Evolutionary conservation across 257 asterid genomes (phyloP).

Genomic region (Nyctanthes arbortristis): DNA sequence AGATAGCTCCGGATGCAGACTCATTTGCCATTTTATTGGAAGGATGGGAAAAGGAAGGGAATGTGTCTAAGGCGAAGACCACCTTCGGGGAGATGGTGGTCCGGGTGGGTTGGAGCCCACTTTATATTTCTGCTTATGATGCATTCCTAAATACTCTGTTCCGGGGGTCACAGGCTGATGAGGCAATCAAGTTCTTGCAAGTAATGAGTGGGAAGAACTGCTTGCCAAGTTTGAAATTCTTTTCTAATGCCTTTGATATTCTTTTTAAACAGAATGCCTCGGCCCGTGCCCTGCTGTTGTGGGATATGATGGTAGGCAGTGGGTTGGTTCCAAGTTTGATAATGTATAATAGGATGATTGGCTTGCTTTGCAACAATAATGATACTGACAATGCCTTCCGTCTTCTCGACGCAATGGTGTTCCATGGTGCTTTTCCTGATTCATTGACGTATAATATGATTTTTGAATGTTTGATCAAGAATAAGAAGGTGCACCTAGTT

Average conservation of each 20-base stretch:
- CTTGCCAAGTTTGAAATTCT: conserved; percentile 75
- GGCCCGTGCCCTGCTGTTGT: conserved; percentile 47
- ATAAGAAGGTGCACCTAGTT: conserved; percentile 49
- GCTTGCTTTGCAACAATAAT: conserved; percentile 50
- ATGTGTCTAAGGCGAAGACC: conserved; percentile 51
- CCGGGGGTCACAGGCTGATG: conserved; percentile 48
- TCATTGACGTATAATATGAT: conserved; percentile 65
- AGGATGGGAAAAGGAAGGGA: conserved; percentile 81
- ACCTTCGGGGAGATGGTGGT: conserved; percentile 77
- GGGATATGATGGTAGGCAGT: conserved; percentile 62
- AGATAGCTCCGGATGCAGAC: conserved; percentile 62
- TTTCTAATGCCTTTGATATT: conserved; percentile 60
- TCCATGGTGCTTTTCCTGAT: conserved; percentile 74
- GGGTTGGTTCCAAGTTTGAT: conserved; percentile 54
- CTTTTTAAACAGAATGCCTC: conserved; percentile 58
- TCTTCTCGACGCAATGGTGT: conserved; percentile 65
- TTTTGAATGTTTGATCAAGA: conserved; percentile 61
- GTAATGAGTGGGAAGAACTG: conserved; percentile 68
- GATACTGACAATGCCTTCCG: conserved; percentile 56
- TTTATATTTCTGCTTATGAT: conserved; percentile 58
- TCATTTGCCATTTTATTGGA: conserved; percentile 70
- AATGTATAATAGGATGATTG: conserved; percentile 59
- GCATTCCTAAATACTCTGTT: conserved; percentile 66
- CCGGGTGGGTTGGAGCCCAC: conserved; percentile 72
- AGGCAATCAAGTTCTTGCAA: conserved; percentile 67